Conservation (phyloP, 805 yeast species). For the Candida arabinofermentans region DNA sequence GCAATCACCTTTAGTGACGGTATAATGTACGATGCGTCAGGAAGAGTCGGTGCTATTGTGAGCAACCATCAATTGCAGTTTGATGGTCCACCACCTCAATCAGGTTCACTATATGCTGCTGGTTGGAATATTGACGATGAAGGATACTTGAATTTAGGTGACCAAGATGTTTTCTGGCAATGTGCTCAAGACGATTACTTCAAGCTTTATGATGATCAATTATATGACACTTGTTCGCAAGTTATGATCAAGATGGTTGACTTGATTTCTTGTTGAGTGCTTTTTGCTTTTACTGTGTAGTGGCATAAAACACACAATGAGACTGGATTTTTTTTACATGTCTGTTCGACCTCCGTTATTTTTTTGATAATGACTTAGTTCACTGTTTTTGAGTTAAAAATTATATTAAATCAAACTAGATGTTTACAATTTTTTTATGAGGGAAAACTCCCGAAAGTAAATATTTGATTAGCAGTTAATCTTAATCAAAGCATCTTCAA, state of each 20-base stretch:
- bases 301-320: too few species aligned
- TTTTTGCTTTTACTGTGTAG: too few species aligned
- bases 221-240: constrained; percentile 35
- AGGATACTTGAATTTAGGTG: constrained; percentile 41
- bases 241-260: constrained; percentile 36
- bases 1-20: constrained; percentile 34
- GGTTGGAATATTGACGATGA: constrained; percentile 38
- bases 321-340: too few species aligned
- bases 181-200: constrained; percentile 44
- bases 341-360: too few species aligned
- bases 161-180: constrained; percentile 37
- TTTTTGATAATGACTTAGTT: too few species aligned
- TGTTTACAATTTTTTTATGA: too few species aligned
- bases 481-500: constrained; percentile 16
- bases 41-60: constrained; percentile 46
- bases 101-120: constrained; percentile 35
- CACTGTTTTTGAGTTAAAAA: too few species aligned
- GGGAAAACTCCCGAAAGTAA: too few species aligned
- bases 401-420: too few species aligned
- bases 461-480: background rate
- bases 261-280: constrained; percentile 28
- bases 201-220: constrained; percentile 41
- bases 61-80: constrained; percentile 52
- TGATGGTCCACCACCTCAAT: constrained; percentile 44
- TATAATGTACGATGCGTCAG: constrained; percentile 36